A percentile compares a stretch with the other conserved stretches of the same genome.
These are phyloP conservation scores for Blastobotrys indianensis DNA, from an alignment of 1,139 yeast species.

Conservation along the genomic window DNA sequence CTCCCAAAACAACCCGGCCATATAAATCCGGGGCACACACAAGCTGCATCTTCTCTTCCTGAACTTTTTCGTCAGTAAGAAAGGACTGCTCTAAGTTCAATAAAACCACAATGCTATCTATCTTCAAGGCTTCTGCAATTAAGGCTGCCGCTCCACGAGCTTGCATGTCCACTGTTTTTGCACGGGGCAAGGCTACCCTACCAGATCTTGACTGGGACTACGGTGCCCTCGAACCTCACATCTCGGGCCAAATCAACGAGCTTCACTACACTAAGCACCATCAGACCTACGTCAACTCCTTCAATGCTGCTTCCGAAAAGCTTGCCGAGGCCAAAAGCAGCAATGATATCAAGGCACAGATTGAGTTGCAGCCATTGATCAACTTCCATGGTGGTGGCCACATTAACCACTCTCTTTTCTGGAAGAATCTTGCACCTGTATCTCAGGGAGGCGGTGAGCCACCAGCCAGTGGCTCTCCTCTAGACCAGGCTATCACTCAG, in stretches of 20 bases:
- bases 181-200: conserved; percentile 32
- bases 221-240: conserved; percentile 84
- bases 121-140: no score
- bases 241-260: conserved; percentile 85
- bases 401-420: conserved; percentile 79
- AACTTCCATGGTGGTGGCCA: conserved; percentile 96
- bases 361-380: conserved; percentile 66
- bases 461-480: conserved; percentile 52
- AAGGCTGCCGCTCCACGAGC: background rate
- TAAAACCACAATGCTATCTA: no score
- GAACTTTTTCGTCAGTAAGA: no score
- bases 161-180: conserved; percentile 3
- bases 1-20: no score
- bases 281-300: conserved; percentile 88
- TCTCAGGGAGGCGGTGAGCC: conserved; percentile 82
- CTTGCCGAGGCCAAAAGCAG: conserved; percentile 61
- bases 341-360: conserved; percentile 63
- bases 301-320: conserved; percentile 77
- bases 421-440: conserved; percentile 86
- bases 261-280: conserved; percentile 88
- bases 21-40: no score
- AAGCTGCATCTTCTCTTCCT: no score
- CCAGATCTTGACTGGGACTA: conserved; percentile 88
- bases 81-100: no score
- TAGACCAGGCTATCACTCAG: conserved; percentile 55